phyloP scores from a whole-genome alignment of 176 grass and related monocot genomes.

The Hsuehochloa calcarea region DNA sequence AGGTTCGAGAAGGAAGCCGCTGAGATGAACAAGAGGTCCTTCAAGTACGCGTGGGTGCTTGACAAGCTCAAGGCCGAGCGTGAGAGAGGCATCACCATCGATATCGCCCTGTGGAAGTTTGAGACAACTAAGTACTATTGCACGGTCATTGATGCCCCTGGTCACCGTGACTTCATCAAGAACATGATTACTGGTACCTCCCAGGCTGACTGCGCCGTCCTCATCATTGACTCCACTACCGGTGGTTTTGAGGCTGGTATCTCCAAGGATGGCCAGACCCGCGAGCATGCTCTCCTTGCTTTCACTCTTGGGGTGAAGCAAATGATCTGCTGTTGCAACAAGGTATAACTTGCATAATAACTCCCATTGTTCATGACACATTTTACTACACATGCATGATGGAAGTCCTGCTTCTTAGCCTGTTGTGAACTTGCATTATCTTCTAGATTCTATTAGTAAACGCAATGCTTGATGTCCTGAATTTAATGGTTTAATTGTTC shows the following conservation, averaged over 20 bases:
- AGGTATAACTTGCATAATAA: slow-evolving; percentile 37
- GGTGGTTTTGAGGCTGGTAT: slow-evolving; percentile 93
- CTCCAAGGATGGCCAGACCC: slow-evolving; percentile 57
- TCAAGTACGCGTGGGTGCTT: slow-evolving; percentile 87
- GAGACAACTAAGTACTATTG: slow-evolving; percentile 83
- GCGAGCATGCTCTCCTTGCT: slow-evolving; percentile 39
- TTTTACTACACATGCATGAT: not conserved
- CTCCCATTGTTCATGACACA: too few species aligned
- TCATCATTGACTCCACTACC: slow-evolving; percentile 84
- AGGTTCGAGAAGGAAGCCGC: slow-evolving; percentile 71
- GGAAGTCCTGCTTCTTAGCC: not conserved
- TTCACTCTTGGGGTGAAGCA: slow-evolving; percentile 85
- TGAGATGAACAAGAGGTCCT: slow-evolving; percentile 82
- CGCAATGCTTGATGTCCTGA: not conserved
- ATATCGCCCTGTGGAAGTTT: slow-evolving; percentile 79
- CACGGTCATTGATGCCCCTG: slow-evolving; percentile 70
- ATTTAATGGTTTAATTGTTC: not conserved
- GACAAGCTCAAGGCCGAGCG: slow-evolving; percentile 92
- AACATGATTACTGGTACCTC: slow-evolving; percentile 90
- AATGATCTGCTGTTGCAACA: slow-evolving; percentile 95
- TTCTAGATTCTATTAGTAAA: too few species aligned
- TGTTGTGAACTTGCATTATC: too few species aligned
- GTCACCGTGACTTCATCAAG: slow-evolving; percentile 86
- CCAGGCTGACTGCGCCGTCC: slow-evolving; percentile 78
- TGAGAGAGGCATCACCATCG: slow-evolving; percentile 79